Conservation (phyloP, 768 basidiomycete genomes). For the Coprinopsis marcescibilis region DNA sequence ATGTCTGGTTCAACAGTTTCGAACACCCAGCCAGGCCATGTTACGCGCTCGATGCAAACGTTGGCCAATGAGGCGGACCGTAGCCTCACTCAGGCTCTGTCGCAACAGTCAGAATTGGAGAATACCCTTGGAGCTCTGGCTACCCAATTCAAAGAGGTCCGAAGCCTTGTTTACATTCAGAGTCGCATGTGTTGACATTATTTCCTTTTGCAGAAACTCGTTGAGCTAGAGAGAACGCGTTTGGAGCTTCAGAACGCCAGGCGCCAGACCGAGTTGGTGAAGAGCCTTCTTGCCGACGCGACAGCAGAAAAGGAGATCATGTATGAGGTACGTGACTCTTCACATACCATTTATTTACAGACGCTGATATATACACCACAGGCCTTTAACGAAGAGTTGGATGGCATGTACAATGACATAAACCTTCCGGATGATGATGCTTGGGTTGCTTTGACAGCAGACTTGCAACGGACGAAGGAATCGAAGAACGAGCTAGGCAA, state of each 20-base stretch:
- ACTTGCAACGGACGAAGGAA: conserved; percentile 72
- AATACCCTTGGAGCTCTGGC: conserved; percentile 43
- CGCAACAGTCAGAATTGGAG: conserved; percentile 52
- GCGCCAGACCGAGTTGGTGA: conserved; percentile 75
- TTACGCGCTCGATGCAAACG: conserved; percentile 44
- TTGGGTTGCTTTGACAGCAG: conserved; percentile 69
- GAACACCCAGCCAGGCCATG: conserved; percentile 26
- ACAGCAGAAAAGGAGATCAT: conserved; percentile 89
- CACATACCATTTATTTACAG: neutral
- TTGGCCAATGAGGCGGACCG: conserved; percentile 54
- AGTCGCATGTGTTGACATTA: neutral
- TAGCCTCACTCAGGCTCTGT: conserved; percentile 43
- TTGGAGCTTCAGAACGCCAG: conserved; percentile 64
- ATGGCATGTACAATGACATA: conserved; percentile 83
- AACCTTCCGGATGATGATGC: conserved; percentile 80
- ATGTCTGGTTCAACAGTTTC: conserved; percentile 13
- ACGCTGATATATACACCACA: conserved; percentile 22
- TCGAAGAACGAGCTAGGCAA: conserved; percentile 63
- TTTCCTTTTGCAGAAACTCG: conserved; percentile 37
- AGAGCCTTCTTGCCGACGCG: conserved; percentile 68
- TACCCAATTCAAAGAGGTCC: conserved; percentile 54
- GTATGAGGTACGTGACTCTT: conserved; percentile 59
- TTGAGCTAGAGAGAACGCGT: conserved; percentile 57
- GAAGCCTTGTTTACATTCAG: neutral
- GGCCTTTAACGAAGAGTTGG: conserved; percentile 94